Base-by-base conservation (phyloP, 2,329 filamentous ascomycete species). In the Xylaria sp. region DNA sequence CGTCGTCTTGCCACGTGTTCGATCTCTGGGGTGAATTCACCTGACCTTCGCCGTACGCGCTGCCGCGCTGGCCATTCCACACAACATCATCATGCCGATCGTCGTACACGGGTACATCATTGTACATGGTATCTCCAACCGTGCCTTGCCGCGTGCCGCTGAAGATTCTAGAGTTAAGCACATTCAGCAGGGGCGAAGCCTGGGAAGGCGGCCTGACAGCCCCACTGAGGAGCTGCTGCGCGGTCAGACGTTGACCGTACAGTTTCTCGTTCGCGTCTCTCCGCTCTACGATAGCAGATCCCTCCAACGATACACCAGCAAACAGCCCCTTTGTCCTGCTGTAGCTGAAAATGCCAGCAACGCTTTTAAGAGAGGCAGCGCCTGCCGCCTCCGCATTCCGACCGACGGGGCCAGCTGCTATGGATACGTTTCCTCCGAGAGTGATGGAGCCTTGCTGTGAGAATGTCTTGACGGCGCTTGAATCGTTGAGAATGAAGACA, bases 251-350 rank as follows among this genome's bases (percentile, higher is more conserved):
- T 60, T 89, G 87, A 64, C 92, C 91, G 76, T 99, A 99, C 63
- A 99, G 85, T 79, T 96, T 97, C 79, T 97, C 91, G 74, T 99
- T 99, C 70, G 95, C 95, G 77, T 99, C 95, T 79, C 93, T 90
- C 66, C 95, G 87, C 80, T 99, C 95, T 66, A 98, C 91, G 67
- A 99, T 89, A 54, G 91, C 93, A 64, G 90, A 94, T 21, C 95
- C 95, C 76, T 99, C 95, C 68, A 99, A 81, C 69, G 91, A 96
- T 48, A 99, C 93, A 73, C 95, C 95, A 4, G 95, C 95, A 71
- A 99, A 99, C 31, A 99, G 81, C 19, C 95, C 95, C 81, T 97
- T 98, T 11, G 95, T 99, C 80, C 97, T 98, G 75, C 90, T 95
- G 83, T 99, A 99, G 72, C 91, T 92, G 81, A 99, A 99, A 51